Evolutionary conservation across 495 filamentous ascomycete species (phyloP).

Genomic region (Penicillium malachiteum): DNA sequence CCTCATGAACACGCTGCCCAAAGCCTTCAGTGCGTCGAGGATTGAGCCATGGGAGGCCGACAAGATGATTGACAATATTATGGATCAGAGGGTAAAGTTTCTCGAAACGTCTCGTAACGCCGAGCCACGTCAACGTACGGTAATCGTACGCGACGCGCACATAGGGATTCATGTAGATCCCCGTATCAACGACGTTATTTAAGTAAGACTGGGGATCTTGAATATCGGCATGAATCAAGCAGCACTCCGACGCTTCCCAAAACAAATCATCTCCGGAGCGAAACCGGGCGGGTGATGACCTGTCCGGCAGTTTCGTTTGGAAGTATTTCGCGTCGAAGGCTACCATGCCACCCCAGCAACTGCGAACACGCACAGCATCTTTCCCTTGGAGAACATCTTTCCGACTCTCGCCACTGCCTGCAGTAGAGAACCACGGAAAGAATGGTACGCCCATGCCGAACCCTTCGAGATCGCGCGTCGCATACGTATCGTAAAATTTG

Average conservation of each 20-base stretch:
- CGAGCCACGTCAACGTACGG: constrained; percentile 54
- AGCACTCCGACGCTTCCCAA: constrained; percentile 81
- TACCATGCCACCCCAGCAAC: constrained; percentile 82
- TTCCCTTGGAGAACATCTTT: constrained; percentile 58
- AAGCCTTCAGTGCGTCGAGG: constrained; percentile 54
- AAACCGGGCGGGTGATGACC: constrained; percentile 56
- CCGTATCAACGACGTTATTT: constrained; percentile 46
- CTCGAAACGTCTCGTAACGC: constrained; percentile 57
- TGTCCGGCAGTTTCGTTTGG: constrained; percentile 21
- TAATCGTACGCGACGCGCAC: constrained; percentile 65
- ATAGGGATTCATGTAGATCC: constrained; percentile 71
- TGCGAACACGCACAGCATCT: constrained; percentile 70
- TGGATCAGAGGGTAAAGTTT: constrained; percentile 56
- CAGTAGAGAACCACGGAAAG: constrained; percentile 69
- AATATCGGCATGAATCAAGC: constrained; percentile 73
- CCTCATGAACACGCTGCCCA: constrained; percentile 54
- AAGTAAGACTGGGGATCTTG: constrained; percentile 40
- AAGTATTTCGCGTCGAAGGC: constrained; percentile 73
- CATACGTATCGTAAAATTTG: constrained; percentile 83
- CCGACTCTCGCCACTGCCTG: constrained; percentile 56
- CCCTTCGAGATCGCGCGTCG: constrained; percentile 71
- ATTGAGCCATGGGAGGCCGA: constrained; percentile 56
- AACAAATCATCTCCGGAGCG: constrained; percentile 61
- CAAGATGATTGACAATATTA: constrained; percentile 49
- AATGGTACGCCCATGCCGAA: constrained; percentile 68